phyloP scores from a whole-genome alignment of 768 basidiomycete species.

The Russula emetica region DNA sequence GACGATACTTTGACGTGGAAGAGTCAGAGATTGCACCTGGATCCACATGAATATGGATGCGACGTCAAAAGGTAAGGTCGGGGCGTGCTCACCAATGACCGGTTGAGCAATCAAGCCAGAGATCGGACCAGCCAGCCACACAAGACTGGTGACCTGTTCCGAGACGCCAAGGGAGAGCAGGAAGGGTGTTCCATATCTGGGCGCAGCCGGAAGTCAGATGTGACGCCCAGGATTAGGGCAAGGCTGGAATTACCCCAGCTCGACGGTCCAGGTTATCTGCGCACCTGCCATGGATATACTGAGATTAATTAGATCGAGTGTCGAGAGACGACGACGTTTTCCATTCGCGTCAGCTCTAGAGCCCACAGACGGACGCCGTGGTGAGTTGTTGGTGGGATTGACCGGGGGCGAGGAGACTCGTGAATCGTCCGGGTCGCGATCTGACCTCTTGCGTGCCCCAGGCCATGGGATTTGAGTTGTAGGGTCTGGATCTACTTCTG shows the following conservation, averaged over 20 bases:
- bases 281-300: conserved; percentile 93
- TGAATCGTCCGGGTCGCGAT: conserved; percentile 26
- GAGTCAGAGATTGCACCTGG: conserved; percentile 93
- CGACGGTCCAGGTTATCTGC: conserved; percentile 94
- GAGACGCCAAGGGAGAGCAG: conserved; percentile 75
- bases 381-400: not conserved
- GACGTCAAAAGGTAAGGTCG: not conserved
- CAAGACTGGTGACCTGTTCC: conserved; percentile 86
- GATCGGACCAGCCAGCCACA: conserved; percentile 95
- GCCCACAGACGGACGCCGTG: conserved; percentile 18
- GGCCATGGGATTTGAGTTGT: conserved; percentile 80
- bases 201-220: conserved; percentile 17
- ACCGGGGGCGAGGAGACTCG: not conserved
- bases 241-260: conserved; percentile 66
- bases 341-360: conserved; percentile 35
- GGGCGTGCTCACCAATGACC: conserved; percentile 71
- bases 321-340: conserved; percentile 35
- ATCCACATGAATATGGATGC: conserved; percentile 1
- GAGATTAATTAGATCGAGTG: conserved; percentile 58
- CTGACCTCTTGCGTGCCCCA: conserved; percentile 29
- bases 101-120: conserved; percentile 95
- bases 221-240: not conserved
- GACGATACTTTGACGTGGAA: conserved; percentile 82
- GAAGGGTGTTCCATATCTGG: conserved; percentile 93
- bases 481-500: conserved; percentile 67